Evolutionary conservation across 148 eudicot genomes (phyloP).

Genomic region (Pouteria glomerata): DNA sequence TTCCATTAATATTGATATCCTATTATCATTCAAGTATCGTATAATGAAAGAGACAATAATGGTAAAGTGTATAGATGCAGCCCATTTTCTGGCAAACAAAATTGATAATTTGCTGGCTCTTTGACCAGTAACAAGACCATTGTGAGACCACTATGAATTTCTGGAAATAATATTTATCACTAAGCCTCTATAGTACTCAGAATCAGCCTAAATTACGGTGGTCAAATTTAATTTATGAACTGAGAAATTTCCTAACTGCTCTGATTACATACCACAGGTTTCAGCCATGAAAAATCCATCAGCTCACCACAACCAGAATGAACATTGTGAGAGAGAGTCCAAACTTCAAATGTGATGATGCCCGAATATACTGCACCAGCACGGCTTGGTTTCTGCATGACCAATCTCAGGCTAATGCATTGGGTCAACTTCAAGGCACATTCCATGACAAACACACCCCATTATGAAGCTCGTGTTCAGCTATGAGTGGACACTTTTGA

Average conservation of each 20-base stretch:
- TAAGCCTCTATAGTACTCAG: background rate
- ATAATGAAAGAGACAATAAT: background rate
- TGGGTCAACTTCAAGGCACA: conserved; percentile 13
- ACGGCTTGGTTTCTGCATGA: conserved; percentile 31
- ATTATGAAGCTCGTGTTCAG: conserved; percentile 21
- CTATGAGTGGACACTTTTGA: conserved; percentile 20
- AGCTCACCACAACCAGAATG: conserved; percentile 13
- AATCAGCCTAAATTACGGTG: background rate
- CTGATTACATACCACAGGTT: conserved; percentile 13
- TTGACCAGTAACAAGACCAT: background rate
- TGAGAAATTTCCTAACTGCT: background rate
- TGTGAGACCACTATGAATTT: background rate
- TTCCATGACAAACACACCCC: conserved; percentile 22
- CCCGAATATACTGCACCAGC: conserved; percentile 12
- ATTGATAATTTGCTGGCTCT: background rate
- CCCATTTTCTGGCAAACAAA: background rate
- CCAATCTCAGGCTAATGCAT: conserved; percentile 29
- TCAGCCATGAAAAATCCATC: conserved; percentile 15
- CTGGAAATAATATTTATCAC: background rate
- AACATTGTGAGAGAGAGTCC: background rate
- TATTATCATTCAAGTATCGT: background rate
- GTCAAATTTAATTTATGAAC: background rate
- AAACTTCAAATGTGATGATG: conserved; percentile 14
- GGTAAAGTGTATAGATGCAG: background rate
- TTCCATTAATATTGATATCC: background rate